Evolutionary conservation across 2,329 filamentous ascomycete species (phyloP), one percentile per base, ranked within the genome.

Genomic region (Acephala macrosclerotiorum): DNA sequence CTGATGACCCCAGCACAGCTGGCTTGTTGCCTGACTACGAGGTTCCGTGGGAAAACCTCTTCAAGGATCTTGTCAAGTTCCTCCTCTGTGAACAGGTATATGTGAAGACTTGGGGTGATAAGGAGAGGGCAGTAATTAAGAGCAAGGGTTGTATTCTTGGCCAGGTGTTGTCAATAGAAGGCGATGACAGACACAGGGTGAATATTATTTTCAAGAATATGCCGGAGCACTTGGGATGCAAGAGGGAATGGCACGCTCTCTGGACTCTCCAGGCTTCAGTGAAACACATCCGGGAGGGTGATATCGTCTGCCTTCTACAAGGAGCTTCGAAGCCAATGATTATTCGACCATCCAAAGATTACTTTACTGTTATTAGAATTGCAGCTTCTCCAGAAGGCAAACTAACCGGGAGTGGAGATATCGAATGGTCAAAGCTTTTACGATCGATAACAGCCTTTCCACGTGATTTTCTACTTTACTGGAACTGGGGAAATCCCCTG

Each of bases 91-190:
- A 58, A 62, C 2, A 65, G 2, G 40, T 63, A 65, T 55, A n/a
- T 40, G 38, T 69, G 49, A 57, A 67, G 9, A 65, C 45, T 65
- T 63, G 16, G 6, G 40, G 47, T 38, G 35, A 65, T 38, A 61
- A 40, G 3, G 8, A 65, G 26, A 65, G 25, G 12, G 61, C 62
- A 3, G 22, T 66, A 47, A 66, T 69, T 14, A 60, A 66, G 53
- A 63, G 65, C 36, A 68, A 64, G 40, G 65, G 68, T 14, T 64
- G 35, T 45, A 62, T 63, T 68, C 47, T 64, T 62, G 61, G 65
- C 51, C 14, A 42, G 42, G 58, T 63, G 11, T 59, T 47, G 29
- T 63, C 26, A 40, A 42, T 60, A 36, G 22, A 40, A 40, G 18
- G 33, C n/a, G 47, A 55, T 51, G 55, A 63, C 42, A 59, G 55